A percentile compares a stretch with the other conserved stretches of the same genome.
Conservation (phyloP, 345 rosid genomes). For the Gossypium anomalum region DNA sequence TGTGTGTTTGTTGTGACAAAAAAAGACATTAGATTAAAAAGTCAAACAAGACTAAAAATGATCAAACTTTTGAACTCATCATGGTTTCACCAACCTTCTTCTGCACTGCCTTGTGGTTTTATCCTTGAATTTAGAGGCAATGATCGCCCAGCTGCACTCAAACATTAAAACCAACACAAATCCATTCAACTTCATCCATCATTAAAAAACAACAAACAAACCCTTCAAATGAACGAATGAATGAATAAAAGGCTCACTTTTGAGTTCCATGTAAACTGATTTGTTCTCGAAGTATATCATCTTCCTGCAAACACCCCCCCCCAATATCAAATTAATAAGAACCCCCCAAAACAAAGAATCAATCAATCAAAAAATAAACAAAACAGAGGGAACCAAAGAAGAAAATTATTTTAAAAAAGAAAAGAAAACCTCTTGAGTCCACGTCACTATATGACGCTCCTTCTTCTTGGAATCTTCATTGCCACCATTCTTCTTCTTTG, state of each 20-base stretch:
- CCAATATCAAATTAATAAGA: background rate
- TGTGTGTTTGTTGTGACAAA: slow-evolving; percentile 23
- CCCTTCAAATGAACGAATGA: background rate
- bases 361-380: slow-evolving; percentile 15
- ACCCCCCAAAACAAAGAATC: slow-evolving; percentile 15
- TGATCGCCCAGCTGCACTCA: slow-evolving; percentile 77
- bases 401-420: background rate
- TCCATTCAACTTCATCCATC: slow-evolving; percentile 5
- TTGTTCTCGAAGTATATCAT: slow-evolving; percentile 83
- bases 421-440: slow-evolving; percentile 60
- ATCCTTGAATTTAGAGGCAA: slow-evolving; percentile 87
- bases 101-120: slow-evolving; percentile 97
- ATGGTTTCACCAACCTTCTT: slow-evolving; percentile 58
- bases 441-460: slow-evolving; percentile 81
- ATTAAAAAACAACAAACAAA: background rate
- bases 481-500: slow-evolving; percentile 45
- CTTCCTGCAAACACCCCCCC: slow-evolving; percentile 53
- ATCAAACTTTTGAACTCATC: slow-evolving; percentile 10
- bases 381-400: slow-evolving; percentile 8
- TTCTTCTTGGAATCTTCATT: slow-evolving; percentile 79
- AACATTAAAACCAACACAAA: slow-evolving; percentile 9
- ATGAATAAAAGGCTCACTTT: slow-evolving; percentile 41
- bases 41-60: slow-evolving; percentile 11
- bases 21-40: slow-evolving; percentile 16
- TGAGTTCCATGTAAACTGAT: slow-evolving; percentile 81